Conservation (phyloP, 2,329 filamentous ascomycete genomes). For the Aureobasidium leucospermi region DNA sequence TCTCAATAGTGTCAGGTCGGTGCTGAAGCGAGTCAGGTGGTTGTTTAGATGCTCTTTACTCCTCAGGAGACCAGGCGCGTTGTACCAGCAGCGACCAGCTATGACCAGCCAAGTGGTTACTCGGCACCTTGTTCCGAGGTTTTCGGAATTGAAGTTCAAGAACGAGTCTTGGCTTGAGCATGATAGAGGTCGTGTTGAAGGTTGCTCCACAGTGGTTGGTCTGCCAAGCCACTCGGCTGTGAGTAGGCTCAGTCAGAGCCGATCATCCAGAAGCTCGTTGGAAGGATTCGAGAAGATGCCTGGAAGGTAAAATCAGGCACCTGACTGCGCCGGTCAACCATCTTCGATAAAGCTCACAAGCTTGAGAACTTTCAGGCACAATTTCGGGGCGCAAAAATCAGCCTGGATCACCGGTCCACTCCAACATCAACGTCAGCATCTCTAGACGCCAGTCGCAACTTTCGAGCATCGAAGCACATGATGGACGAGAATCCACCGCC, state of each 20-base stretch:
- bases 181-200: neutral
- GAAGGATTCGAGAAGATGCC: constrained; percentile 6
- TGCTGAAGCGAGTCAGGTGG: neutral
- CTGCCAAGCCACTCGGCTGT: constrained; percentile 10
- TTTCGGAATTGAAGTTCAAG: neutral
- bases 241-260: neutral
- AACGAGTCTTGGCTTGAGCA: neutral
- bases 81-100: neutral
- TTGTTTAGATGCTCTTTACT: neutral
- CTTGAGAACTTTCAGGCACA: neutral
- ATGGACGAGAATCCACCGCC: constrained; percentile 20
- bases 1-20: neutral
- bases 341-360: neutral
- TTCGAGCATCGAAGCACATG: neutral
- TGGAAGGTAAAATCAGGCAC: constrained; percentile 6
- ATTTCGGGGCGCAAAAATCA: neutral
- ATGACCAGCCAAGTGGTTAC: neutral
- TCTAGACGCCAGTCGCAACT: neutral
- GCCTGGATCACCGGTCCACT: neutral
- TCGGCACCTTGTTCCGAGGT: neutral
- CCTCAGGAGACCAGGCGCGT: neutral
- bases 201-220: neutral
- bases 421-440: neutral
- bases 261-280: neutral
- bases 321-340: neutral